Evolutionary conservation across 139 green algal species (phyloP), one percentile per base, ranked within the genome.

Genomic region (Chlamydomonas sp.): DNA sequence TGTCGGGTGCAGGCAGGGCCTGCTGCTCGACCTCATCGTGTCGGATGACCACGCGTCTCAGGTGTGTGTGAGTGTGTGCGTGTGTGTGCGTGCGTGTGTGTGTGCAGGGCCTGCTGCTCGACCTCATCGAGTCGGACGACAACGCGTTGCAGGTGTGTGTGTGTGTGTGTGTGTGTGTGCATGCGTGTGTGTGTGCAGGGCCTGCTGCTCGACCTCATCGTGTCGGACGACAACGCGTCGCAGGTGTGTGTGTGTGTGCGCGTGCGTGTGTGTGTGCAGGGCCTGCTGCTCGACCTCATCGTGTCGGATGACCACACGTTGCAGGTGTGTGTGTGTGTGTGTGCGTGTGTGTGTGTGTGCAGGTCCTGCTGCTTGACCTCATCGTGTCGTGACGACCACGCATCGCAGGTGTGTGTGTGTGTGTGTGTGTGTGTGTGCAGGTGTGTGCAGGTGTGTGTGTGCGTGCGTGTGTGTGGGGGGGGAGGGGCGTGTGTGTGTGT

Each of bases 271-370:
- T 48, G 47, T 22, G 58, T 60, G 16, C 76, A 72, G 26, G 76
- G 82, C 65, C 74, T 88, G 48, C 71, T 84, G 38, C 71, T 83
- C 16, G 79, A 85, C 54, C 73, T 87, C 8, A 80, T 84, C 43
- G 69, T 82, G 2, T 74, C 58, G 26, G 78, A 84, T 47, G 74
- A 79, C 30, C 58, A 75, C 4, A 61, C 70, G 28, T 3, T 33
- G 0, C 28, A 58, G 31, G 73, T 20, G n/a, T 24, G 20, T 54
- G 43, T 13, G 43, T 13, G 43, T n/a, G n/a, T n/a, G n/a, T n/a
- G n/a, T n/a, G n/a, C n/a, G n/a, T n/a, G n/a, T n/a, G n/a, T n/a
- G n/a, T n/a, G n/a, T n/a, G 43, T 54, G 43, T 54, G 20, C 13
- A 20, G 13, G 43, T 13, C 35, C 22, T 69, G 8, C 37, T 57